These are phyloP conservation scores for Albatrellus sp. DNA, from an alignment of 1,284 basidiomycete species.

Conservation along the genomic window DNA sequence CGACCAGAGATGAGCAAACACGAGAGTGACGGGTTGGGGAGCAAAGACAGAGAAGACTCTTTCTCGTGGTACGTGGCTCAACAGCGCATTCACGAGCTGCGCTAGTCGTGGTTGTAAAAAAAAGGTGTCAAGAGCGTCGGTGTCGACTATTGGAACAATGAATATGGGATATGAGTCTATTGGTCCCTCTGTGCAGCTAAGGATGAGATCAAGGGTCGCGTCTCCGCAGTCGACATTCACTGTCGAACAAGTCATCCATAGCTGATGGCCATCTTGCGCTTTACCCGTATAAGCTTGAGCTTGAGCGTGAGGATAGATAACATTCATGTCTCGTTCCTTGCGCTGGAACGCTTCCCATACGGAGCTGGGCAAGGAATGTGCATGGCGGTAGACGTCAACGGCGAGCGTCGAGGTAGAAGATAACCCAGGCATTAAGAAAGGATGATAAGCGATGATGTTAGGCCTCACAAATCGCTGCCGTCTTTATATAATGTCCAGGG, in stretches of 20 bases:
- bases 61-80: conserved; percentile 12
- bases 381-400: conserved; percentile 19
- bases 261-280: conserved; percentile 16
- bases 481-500: background rate
- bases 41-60: conserved; percentile 62
- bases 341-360: conserved; percentile 28
- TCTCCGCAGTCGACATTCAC: background rate
- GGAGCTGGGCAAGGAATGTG: conserved; percentile 18
- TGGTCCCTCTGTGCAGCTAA: conserved; percentile 41
- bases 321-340: conserved; percentile 35
- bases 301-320: conserved; percentile 37
- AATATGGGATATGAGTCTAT: conserved; percentile 40
- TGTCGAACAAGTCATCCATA: conserved; percentile 40
- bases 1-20: conserved; percentile 40
- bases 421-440: conserved; percentile 9
- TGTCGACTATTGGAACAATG: conserved; percentile 20
- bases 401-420: conserved; percentile 9
- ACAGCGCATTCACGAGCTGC: conserved; percentile 15
- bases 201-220: conserved; percentile 33
- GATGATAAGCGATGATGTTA: background rate
- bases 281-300: conserved; percentile 16
- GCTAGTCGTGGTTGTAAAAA: conserved; percentile 19
- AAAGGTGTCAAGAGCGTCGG: conserved; percentile 10
- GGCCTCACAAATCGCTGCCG: background rate
- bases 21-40: conserved; percentile 29